Evolutionary conservation across 106 monocot genomes (phyloP).

Genomic region (Dioscorea zingiberensis): DNA sequence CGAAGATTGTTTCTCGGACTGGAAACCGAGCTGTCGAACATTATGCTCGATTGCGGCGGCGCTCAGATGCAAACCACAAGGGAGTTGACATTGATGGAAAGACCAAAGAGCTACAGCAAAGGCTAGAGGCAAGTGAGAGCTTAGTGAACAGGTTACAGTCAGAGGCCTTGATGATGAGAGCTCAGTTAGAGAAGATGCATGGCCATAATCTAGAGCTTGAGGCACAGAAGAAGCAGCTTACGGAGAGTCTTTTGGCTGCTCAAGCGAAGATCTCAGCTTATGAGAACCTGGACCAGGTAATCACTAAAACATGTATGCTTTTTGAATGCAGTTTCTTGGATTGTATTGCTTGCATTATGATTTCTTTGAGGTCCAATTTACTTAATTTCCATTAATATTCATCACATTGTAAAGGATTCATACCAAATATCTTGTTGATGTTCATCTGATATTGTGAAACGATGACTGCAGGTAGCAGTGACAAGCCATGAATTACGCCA

Average conservation of each 20-base stretch:
- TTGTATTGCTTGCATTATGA: not conserved
- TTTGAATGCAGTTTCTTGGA: not conserved
- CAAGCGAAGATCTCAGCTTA: constrained; percentile 26
- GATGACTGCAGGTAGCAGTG: constrained; percentile 15
- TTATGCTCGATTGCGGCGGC: constrained; percentile 21
- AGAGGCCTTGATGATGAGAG: constrained; percentile 33
- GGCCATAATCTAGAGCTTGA: constrained; percentile 40
- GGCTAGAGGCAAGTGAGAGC: constrained; percentile 35
- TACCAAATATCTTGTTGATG: not conserved
- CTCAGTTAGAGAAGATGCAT: constrained; percentile 45
- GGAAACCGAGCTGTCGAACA: constrained; percentile 20
- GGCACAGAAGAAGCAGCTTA: constrained; percentile 39
- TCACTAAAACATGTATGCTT: not conserved
- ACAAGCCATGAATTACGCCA: not conserved
- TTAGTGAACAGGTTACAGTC: constrained; percentile 40
- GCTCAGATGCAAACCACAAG: constrained; percentile 10
- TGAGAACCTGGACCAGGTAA: constrained; percentile 29
- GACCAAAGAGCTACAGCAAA: constrained; percentile 33
- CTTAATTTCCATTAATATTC: not conserved
- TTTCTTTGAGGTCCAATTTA: too few species aligned
- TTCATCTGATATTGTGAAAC: not conserved
- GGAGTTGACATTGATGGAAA: constrained; percentile 16
- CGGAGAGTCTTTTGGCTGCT: constrained; percentile 28
- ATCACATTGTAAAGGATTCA: not conserved
- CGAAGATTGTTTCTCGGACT: constrained; percentile 9